Evolutionary conservation across 2,329 filamentous ascomycete genomes (phyloP), one percentile per base, ranked within the genome.

Genomic region (Nannizzia gypsea): DNA sequence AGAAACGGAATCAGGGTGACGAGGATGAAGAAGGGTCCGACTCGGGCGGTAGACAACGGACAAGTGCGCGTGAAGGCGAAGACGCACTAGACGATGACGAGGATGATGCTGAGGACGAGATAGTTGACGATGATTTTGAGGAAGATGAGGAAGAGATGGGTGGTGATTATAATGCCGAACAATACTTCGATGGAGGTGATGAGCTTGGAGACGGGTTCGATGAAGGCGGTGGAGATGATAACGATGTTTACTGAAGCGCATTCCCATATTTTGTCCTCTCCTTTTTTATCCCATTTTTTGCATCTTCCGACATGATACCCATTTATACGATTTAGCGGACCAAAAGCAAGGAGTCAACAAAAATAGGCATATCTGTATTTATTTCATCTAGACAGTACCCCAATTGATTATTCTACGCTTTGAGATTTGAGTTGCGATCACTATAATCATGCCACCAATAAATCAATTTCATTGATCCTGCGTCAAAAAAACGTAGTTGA

Each of bases 81-180:
- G 75, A 74, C 22, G 66, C 66, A 2, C 67, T 71, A 2, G 73
- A 74, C 5, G 76, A 77, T 0, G 74, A 75, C 0, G 74, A 80
- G 6, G 80, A 80, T 1, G 71, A 73, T 13, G 71, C 72, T 3
- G 76, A 79, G 20, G 78, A 80, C 46, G 78, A 81, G 61, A 76
- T 81, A 34, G 75, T 79, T 5, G 82, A 84, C 58, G 80, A 82
- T 60, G 80, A 83, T 59, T 84, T 82, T 63, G 79, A 82, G 50
- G 80, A 81, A 24, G 81, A 83, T 50, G 82, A 83, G 11, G 80
- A 83, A 59, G 78, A 79, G 38, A 78, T 79, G 71, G 80, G 77
- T 3, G 82, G 81, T 3, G 83, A 85, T 67, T 85, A 86, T 66
- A 81, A 85, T 64, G 83, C 80, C 1, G 83, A 86, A 66, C 78